Conservation (phyloP, 345 rosid genomes). For the Kernera saxatilis region DNA sequence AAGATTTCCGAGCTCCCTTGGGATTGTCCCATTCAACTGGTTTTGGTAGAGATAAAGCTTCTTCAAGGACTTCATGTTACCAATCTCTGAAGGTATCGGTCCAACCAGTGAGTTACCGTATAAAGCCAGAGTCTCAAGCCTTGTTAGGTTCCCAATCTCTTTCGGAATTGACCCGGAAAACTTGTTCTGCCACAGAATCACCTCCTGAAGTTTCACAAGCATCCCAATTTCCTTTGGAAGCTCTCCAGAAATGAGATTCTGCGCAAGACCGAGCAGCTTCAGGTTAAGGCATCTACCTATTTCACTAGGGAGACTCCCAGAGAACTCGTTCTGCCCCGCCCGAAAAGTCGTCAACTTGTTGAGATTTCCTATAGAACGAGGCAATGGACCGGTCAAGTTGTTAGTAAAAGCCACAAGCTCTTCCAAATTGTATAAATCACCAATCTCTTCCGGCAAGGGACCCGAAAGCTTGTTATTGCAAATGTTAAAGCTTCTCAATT, state of each 20-base stretch:
- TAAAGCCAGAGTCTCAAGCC: constrained; percentile 58
- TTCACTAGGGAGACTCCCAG: constrained; percentile 73
- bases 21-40: constrained; percentile 78
- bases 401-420: constrained; percentile 77
- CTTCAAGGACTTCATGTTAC: constrained; percentile 56
- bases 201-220: constrained; percentile 53
- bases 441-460: constrained; percentile 62
- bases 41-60: constrained; percentile 79
- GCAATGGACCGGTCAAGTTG: constrained; percentile 74
- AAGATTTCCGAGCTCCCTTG: constrained; percentile 73
- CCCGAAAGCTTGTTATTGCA: constrained; percentile 82
- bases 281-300: constrained; percentile 62
- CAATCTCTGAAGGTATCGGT: constrained; percentile 62
- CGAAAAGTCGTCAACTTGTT: constrained; percentile 49
- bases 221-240: constrained; percentile 76
- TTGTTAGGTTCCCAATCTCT: constrained; percentile 68
- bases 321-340: constrained; percentile 72
- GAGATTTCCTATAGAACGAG: constrained; percentile 74
- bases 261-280: constrained; percentile 78
- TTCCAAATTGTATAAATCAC: constrained; percentile 51
- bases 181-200: constrained; percentile 72
- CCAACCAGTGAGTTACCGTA: constrained; percentile 71
- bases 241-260: constrained; percentile 60
- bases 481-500: constrained; percentile 47
- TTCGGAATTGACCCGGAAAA: constrained; percentile 58